Conservation (phyloP, 2,329 filamentous ascomycete species). For the Pezizomycotina sp. region DNA sequence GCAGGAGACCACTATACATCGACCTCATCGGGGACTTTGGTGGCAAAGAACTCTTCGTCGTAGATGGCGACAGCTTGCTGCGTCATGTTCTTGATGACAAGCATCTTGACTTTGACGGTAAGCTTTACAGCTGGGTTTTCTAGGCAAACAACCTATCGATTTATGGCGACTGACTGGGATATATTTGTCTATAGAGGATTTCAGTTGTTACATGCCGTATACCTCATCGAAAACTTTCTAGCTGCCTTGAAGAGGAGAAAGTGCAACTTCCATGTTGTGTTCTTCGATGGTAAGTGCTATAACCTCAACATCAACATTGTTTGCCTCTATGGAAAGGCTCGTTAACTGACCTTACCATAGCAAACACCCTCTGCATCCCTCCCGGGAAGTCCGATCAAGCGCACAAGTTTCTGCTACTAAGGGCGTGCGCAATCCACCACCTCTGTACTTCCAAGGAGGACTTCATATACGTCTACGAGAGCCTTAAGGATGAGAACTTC, state of each 20-base stretch:
- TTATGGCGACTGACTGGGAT: background rate
- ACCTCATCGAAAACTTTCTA: slow-evolving; percentile 51
- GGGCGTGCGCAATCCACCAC: slow-evolving; percentile 49
- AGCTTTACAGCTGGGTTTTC: slow-evolving; percentile 10
- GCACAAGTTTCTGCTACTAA: slow-evolving; percentile 44
- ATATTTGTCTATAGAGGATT: slow-evolving; percentile 36
- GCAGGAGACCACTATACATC: slow-evolving; percentile 27
- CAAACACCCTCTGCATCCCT: slow-evolving; percentile 42
- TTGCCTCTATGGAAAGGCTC: background rate
- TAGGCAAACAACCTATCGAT: background rate
- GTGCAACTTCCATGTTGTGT: slow-evolving; percentile 55
- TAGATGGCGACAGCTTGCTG: slow-evolving; percentile 59
- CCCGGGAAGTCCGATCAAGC: no score
- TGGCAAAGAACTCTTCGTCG: slow-evolving; percentile 53
- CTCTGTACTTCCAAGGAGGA: no score
- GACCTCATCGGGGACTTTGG: slow-evolving; percentile 62
- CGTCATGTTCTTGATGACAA: slow-evolving; percentile 45
- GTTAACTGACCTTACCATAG: slow-evolving; percentile 26
- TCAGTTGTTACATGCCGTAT: slow-evolving; percentile 54
- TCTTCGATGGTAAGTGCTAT: slow-evolving; percentile 38
- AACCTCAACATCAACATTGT: background rate
- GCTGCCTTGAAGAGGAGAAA: slow-evolving; percentile 43
- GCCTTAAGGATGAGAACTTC: slow-evolving; percentile 37
- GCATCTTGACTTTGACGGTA: slow-evolving; percentile 45
- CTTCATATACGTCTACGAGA: no score